These are phyloP conservation scores for Lipomyces mesembrius DNA, from an alignment of 805 yeast genomes.

Conservation along the genomic window DNA sequence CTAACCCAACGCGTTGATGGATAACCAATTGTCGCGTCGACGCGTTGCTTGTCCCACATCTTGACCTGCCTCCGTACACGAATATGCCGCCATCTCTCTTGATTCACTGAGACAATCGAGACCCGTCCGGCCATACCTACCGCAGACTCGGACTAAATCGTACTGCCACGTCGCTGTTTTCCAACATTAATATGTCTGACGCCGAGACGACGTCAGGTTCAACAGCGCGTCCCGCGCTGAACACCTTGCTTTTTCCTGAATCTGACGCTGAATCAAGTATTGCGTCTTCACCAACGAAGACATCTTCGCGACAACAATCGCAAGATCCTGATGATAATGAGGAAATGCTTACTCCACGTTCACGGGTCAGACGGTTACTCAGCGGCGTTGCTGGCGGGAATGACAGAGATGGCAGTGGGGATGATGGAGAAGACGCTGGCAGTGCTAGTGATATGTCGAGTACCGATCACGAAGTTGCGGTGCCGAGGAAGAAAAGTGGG, in stretches of 20 bases:
- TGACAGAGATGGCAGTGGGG: not conserved
- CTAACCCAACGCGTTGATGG: too few species aligned
- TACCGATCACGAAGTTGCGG: slow-evolving; percentile 4
- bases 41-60: too few species aligned
- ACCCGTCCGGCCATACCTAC: too few species aligned
- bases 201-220: too few species aligned
- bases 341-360: slow-evolving; percentile 6
- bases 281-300: not conserved
- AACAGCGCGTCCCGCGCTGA: not conserved
- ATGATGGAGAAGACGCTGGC: not conserved
- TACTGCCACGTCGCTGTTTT: too few species aligned
- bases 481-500: slow-evolving; percentile 9
- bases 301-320: not conserved
- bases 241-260: not conserved
- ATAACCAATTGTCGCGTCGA: too few species aligned
- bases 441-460: slow-evolving; percentile 3
- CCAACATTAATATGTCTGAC: too few species aligned
- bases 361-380: slow-evolving; percentile 5
- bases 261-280: not conserved
- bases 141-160: too few species aligned
- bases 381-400: not conserved
- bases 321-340: not conserved
- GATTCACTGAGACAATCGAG: too few species aligned
- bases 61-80: too few species aligned
- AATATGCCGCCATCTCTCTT: too few species aligned